Percentiles rank a stretch among this genome's conserved stretches.
phyloP scores from a whole-genome alignment of 257 asterid species.

The Nicotiana noctiflora region DNA sequence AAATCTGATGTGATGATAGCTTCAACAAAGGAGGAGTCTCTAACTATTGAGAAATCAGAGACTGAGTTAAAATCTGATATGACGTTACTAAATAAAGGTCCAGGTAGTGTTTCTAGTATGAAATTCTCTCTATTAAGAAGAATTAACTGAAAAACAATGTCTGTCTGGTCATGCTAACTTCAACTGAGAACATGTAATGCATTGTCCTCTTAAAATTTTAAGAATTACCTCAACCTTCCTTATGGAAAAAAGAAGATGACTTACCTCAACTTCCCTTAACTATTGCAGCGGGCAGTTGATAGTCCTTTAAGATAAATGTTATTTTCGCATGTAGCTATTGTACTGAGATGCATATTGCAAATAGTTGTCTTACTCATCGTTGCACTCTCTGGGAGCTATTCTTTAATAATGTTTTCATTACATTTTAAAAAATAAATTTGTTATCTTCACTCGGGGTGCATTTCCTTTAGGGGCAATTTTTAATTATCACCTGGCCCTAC shows the following conservation, averaged over 20 bases:
- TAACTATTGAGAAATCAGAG: conserved; percentile 17
- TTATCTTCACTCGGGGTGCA: not conserved
- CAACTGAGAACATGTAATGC: not conserved
- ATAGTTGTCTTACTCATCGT: not conserved
- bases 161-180: not conserved
- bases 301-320: not conserved
- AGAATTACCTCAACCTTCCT: not conserved
- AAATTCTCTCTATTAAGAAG: not conserved
- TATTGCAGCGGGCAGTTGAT: not conserved
- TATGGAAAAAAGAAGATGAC: not conserved
- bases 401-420: not conserved
- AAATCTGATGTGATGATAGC: conserved; percentile 27
- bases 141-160: not conserved
- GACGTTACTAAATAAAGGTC: conserved; percentile 15
- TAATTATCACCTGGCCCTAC: not conserved
- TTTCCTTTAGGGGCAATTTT: not conserved
- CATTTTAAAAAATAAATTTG: not conserved
- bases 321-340: not conserved
- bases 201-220: not conserved
- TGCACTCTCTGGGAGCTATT: not conserved
- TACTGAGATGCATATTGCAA: not conserved
- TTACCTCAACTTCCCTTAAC: not conserved
- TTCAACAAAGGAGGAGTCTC: conserved; percentile 24
- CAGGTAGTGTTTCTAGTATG: conserved; percentile 30
- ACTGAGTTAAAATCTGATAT: conserved; percentile 19